Evolutionary conservation across 1,284 basidiomycete species (phyloP), one percentile per base, ranked within the genome.

Genomic region (Austroboletus niveus): DNA sequence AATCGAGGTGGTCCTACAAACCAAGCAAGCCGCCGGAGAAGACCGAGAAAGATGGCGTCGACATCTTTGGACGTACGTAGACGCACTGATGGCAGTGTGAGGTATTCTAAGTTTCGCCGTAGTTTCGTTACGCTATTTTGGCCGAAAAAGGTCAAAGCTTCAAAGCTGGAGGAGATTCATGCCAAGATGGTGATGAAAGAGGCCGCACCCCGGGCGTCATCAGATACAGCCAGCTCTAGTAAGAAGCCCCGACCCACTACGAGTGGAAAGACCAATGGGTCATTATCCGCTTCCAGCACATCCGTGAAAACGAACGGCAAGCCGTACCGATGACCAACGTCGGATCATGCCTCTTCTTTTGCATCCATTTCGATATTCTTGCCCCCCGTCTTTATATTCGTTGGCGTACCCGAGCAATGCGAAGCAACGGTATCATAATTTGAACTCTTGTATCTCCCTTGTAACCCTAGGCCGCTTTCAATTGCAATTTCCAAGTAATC

Each of bases 121-220:
- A 93, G 89, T 41, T 96, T 96, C 60, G 92, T 94, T 34, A 94
- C 93, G 1, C 80, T 94, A 53, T 98, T 98, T 75, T 98, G 95
- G 95, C 95, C 95, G 5, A 92, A 95, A 74, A 92, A 95, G 72
- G 93, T 96, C 58, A 94, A 91, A 69, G 92, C 92, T 12, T 83
- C 82, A 17, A 94, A 95, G 70, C 75, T 96, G 40, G 90, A 94
- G 70, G 92, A 93, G 64, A 95, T 96, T 41, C 92, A 95, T 62
- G 87, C 89, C 15, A 95, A 95, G 74, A 92, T 96, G 85, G 89
- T 92, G 54, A 86, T 87, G 78, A 90, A 91, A 69, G 87, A 89
- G 65, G 75, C 77, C 42, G 77, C 78, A 43, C 80, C 82, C 15
- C 72, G 80, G 51, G 69, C 75, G 24, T 69, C 75, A 49, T 69